Base-by-base conservation (phyloP, 2,329 filamentous ascomycete genomes). In the Colletotrichum aenigma region DNA sequence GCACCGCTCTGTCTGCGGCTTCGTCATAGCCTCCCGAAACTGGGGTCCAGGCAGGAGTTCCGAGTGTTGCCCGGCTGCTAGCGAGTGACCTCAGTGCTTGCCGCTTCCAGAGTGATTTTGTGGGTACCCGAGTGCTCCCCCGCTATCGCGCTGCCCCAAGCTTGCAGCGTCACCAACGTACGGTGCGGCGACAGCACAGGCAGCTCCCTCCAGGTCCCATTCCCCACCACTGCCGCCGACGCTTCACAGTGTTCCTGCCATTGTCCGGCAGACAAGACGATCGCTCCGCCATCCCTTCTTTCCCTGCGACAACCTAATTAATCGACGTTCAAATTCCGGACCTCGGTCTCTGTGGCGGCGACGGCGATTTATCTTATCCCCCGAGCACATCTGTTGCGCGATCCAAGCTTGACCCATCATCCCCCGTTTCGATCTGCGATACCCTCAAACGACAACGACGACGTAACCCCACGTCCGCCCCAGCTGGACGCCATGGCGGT, bases 401-500 rank as follows among this genome's bases (percentile, higher is more conserved):
- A 32, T 75, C 36, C 55, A 69, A 21, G 56, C 58, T 30, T 21
- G n/a, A 16, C 13, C 43, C 60, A 10, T 15, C 52, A 58, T 64
- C 26, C 56, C 61, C 43, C 61, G 43, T 52, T 52, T 7, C 43
- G 61, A 64, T 36, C 48, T 38, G 60, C 60, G 38, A 56, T 38
- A 62, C 16, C 15, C 24, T 32, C 71, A 36, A 52, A 56, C 62
- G 34, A 36, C 64, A 32, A 34, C 60, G 21, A 76, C 56, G 75
- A 76, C 77, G 70, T 71, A 75, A 64, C 76, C 76, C 77, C 77
- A 73, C 75, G 69, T 76, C 68, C 72, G 36, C 65, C 66, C 43
- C 60, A 64, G 71, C 68, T 65, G 56, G 74, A 78, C 78, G 71
- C 65, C 60, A 87, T 88, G 87, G 85, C 87, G 76, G 87, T 87